Conservation (phyloP, 306 rosid genomes). For the Lathyrus tuberosus region DNA sequence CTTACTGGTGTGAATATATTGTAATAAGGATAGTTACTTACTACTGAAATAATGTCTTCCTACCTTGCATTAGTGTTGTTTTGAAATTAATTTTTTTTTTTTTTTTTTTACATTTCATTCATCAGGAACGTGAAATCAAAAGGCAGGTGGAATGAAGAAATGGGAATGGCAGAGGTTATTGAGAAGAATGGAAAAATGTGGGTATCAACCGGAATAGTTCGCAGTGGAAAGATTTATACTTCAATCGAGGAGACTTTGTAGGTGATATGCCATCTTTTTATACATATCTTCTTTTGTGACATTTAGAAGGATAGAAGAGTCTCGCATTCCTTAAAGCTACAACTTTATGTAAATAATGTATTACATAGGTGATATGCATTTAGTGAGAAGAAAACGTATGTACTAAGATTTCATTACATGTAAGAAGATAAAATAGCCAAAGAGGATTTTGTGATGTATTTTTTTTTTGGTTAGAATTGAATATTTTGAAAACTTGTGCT, state of each 20-base stretch:
- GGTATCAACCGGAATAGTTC: slow-evolving; percentile 73
- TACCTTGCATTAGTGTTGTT: not conserved
- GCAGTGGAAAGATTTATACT: slow-evolving; percentile 58
- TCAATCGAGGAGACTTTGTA: slow-evolving; percentile 80
- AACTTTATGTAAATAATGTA: not conserved
- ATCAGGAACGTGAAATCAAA: slow-evolving; percentile 56
- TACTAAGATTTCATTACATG: too few species aligned
- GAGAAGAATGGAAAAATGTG: slow-evolving; percentile 69
- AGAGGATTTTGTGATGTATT: not conserved
- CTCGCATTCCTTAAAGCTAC: not conserved
- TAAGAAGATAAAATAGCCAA: slow-evolving; percentile 4
- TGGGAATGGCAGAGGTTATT: slow-evolving; percentile 68
- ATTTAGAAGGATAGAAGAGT: not conserved
- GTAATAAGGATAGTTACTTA: too few species aligned
- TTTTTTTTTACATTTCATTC: not conserved
- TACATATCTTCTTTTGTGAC: too few species aligned
- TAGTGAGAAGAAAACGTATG: not conserved
- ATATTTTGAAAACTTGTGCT: slow-evolving; percentile 31
- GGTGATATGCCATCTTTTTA: slow-evolving; percentile 44
- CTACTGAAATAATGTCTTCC: too few species aligned
- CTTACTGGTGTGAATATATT: too few species aligned
- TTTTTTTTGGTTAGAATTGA: slow-evolving; percentile 3
- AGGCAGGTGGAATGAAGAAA: slow-evolving; percentile 62
- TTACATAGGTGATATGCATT: slow-evolving; percentile 7
- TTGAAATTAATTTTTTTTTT: not conserved